Conservation (phyloP, 208 protist species). For the Leishmania turanica region DNA sequence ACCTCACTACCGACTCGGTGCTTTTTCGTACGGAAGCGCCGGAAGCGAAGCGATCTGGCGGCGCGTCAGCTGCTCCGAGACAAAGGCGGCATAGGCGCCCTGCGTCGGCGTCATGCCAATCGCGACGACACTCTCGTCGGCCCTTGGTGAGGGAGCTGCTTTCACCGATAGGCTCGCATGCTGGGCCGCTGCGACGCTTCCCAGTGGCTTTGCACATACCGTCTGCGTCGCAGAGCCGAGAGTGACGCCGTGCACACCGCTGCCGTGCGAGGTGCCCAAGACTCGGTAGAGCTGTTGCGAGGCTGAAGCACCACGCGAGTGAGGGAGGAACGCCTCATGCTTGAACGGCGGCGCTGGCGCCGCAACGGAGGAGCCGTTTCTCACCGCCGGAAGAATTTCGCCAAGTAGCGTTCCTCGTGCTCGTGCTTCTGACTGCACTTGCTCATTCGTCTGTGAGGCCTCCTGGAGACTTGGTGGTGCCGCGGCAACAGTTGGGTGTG, state of each 20-base stretch:
- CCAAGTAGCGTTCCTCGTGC: conserved; percentile 18
- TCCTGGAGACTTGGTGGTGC: not conserved
- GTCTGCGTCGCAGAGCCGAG: not conserved
- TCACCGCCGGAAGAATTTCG: conserved; percentile 16
- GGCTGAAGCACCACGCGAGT: not conserved
- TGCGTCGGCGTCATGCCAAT: conserved; percentile 66
- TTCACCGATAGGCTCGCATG: not conserved
- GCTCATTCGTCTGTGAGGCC: not conserved
- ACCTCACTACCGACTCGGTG: conserved; percentile 12
- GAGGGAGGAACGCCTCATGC: not conserved
- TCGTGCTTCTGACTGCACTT: too few relatives aligned
- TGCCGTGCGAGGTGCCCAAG: conserved; percentile 8
- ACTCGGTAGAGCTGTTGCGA: conserved; percentile 27
- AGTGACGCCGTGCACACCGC: conserved; percentile 17
- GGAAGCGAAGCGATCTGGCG: conserved; percentile 50
- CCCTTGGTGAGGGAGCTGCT: not conserved
- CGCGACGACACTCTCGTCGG: conserved; percentile 10
- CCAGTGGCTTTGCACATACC: not conserved
- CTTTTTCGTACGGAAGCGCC: conserved; percentile 57
- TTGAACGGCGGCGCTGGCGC: not conserved
- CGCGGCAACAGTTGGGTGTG: not conserved
- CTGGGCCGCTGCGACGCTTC: not conserved
- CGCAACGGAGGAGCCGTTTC: too few relatives aligned
- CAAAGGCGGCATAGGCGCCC: conserved; percentile 54
- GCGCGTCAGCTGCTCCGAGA: conserved; percentile 53